Base-by-base conservation (phyloP, 495 filamentous ascomycete species). In the Cercophora sp. region DNA sequence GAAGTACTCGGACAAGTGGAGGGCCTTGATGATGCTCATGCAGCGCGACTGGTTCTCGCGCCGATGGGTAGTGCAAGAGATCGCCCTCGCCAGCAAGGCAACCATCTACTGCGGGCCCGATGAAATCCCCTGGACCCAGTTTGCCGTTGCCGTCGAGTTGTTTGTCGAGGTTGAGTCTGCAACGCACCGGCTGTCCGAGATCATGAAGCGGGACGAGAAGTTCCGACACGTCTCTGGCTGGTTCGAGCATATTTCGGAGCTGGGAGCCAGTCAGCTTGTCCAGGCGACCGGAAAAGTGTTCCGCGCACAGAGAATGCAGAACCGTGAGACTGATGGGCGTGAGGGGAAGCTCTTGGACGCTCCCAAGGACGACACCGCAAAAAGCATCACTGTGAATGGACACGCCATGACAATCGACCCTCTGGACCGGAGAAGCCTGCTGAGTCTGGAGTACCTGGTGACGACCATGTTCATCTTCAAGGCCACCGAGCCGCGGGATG, bases 61-160 rank as follows among this genome's bases (percentile, higher is more conserved):
- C 0, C 58, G 67, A 0, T 72, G 69, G 69, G 61, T 69, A 15
- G 56, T 71, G 2, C 68, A 73, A 40, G 69, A 73, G 36, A 60
- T 73, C 2, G 67, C 69, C 1, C 40, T 73, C n/a, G 66, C 69
- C 2, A 48, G 52, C 32, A 40, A 40, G 4, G 66, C 66, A 9
- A 59, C 27, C 13, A 42, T 71, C 5, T 51, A 57, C 23, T 71
- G 61, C 32, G 68, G 68, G 2, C 22, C 24, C 8, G 46, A 66
- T 5, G 13, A 27, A 8, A 57, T 71, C 15, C 10, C 51, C 2
- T 71, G 64, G 68, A 32, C 54, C 10, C 51, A 66, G n/a, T 64
- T 71, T n/a, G 62, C 66, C 26, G 64, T 61, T 5, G 62, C 62
- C 0, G 56, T 65, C 10, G 56, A 59, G 16, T 53, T 65, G 19